Evolutionary conservation across 2,329 filamentous ascomycete genomes (phyloP).

Genomic region (Fusarium acutatum): DNA sequence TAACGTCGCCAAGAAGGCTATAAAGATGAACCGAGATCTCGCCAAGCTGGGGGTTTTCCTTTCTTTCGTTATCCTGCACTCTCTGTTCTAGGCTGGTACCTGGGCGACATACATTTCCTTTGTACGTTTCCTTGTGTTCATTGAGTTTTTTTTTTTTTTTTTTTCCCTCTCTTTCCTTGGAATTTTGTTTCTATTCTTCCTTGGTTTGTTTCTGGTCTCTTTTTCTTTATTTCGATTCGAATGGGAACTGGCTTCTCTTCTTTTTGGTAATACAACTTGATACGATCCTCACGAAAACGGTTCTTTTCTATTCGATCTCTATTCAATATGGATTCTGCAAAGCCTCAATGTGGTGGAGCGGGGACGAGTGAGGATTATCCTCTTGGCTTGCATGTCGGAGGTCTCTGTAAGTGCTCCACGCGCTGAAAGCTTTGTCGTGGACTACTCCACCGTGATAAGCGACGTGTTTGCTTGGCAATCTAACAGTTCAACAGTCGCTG

Average conservation of each 20-base stretch:
- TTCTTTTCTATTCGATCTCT: background rate
- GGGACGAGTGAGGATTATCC: constrained; percentile 36
- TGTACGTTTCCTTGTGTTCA: constrained; percentile 12
- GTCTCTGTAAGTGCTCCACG: constrained; percentile 38
- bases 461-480: background rate
- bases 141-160: background rate
- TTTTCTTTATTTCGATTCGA: background rate
- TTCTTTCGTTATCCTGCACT: constrained; percentile 1
- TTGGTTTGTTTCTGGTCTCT: background rate
- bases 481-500: constrained; percentile 35
- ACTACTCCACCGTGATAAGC: background rate
- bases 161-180: background rate
- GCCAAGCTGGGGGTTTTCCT: background rate
- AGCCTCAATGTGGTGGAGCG: constrained; percentile 42
- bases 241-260: constrained; percentile 8
- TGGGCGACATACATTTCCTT: constrained; percentile 12
- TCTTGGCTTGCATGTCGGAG: constrained; percentile 41
- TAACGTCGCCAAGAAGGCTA: constrained; percentile 2
- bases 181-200: background rate
- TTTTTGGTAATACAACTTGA: background rate
- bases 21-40: background rate
- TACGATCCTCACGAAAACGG: constrained; percentile 2
- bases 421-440: background rate
- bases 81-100: constrained; percentile 27
- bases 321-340: constrained; percentile 21